phyloP scores from a whole-genome alignment of 768 basidiomycete species.

The Leccinellum albellum region DNA sequence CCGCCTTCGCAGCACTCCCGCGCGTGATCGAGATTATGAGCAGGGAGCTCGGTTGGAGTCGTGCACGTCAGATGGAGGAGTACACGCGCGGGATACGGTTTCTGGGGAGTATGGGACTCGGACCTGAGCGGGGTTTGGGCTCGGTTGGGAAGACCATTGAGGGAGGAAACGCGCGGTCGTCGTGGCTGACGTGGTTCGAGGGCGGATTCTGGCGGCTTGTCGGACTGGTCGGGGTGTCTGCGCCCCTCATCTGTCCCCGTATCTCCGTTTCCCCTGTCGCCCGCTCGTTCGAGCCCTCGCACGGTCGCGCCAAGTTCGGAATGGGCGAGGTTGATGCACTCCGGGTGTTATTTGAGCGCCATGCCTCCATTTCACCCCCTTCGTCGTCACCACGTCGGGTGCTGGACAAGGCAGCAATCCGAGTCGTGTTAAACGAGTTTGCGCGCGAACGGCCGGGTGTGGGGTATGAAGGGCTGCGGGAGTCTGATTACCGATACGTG shows the following conservation, averaged over 20 bases:
- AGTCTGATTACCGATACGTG: constrained; percentile 70
- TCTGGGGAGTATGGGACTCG: constrained; percentile 83
- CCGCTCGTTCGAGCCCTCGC: constrained; percentile 25
- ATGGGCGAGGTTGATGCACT: constrained; percentile 46
- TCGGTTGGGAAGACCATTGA: too few relatives aligned
- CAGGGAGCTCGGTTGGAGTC: constrained; percentile 76
- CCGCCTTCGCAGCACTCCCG: constrained; percentile 80
- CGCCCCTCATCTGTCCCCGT: neutral
- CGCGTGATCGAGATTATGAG: constrained; percentile 90
- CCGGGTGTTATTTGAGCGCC: constrained; percentile 33
- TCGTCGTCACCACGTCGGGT: constrained; percentile 19
- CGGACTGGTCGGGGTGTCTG: constrained; percentile 18
- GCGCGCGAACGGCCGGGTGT: constrained; percentile 31
- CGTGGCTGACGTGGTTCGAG: constrained; percentile 7
- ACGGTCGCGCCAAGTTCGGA: constrained; percentile 53
- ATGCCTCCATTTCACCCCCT: neutral
- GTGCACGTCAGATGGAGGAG: constrained; percentile 54
- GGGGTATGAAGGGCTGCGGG: constrained; percentile 58
- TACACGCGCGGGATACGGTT: constrained; percentile 57
- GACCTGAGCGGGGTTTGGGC: constrained; percentile 33
- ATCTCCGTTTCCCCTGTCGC: neutral
- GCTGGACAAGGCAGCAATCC: constrained; percentile 39
- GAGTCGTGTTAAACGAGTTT: constrained; percentile 42
- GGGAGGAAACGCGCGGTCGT: neutral
- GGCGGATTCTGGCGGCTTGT: constrained; percentile 14